Evolutionary conservation across 1,139 yeast species (phyloP).

Genomic region (Debaryomyces coudertii): DNA sequence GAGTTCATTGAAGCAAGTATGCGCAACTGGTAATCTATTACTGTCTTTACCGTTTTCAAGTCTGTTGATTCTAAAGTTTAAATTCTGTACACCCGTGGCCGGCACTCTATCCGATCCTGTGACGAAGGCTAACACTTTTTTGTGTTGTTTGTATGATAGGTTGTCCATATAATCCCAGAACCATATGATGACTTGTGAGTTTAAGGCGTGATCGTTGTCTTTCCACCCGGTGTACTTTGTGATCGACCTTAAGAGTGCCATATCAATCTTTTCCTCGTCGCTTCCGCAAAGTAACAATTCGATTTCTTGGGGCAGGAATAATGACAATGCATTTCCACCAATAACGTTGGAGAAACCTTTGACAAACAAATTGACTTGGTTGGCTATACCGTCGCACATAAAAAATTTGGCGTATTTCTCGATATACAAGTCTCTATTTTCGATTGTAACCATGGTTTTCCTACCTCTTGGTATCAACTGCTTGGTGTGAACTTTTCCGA

Average conservation of each 20-base stretch:
- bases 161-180: conserved; percentile 76
- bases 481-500: conserved; percentile 40
- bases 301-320: conserved; percentile 81
- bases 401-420: conserved; percentile 62
- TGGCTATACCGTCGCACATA: conserved; percentile 55
- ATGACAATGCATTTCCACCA: conserved; percentile 76
- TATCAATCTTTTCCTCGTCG: conserved; percentile 65
- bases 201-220: conserved; percentile 35
- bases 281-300: conserved; percentile 81
- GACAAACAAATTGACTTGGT: conserved; percentile 59
- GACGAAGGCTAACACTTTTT: conserved; percentile 69
- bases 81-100: conserved; percentile 82
- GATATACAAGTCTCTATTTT: conserved; percentile 64
- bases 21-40: conserved; percentile 76
- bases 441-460: conserved; percentile 50
- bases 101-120: conserved; percentile 93
- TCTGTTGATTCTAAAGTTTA: conserved; percentile 66
- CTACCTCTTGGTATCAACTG: conserved; percentile 65
- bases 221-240: conserved; percentile 74
- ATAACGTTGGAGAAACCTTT: conserved; percentile 76
- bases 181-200: conserved; percentile 60
- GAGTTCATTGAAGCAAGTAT: conserved; percentile 91
- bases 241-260: conserved; percentile 65
- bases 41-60: conserved; percentile 48
- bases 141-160: conserved; percentile 53